These are phyloP conservation scores for Centrapalus pauciflorus DNA, from an alignment of 129 eudicot species.

Conservation along the genomic window DNA sequence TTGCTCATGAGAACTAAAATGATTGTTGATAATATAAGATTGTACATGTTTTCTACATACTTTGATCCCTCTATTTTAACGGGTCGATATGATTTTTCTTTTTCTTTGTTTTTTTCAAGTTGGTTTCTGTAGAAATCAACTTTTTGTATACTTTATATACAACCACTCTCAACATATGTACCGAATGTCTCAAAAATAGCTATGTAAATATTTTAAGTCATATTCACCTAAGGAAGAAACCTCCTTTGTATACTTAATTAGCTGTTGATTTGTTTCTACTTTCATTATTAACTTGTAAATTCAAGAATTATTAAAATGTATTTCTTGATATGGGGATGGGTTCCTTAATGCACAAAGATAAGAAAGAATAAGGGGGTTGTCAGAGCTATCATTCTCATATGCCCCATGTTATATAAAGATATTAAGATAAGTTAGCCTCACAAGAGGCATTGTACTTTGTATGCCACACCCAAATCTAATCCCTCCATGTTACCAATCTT, in stretches of 20 bases:
- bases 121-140: neutral
- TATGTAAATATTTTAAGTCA: neutral
- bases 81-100: neutral
- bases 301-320: too few relatives aligned
- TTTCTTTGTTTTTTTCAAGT: neutral
- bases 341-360: neutral
- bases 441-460: slow-evolving; percentile 22
- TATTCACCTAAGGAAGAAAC: neutral
- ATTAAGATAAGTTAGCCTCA: slow-evolving; percentile 31
- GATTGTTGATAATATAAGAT: neutral
- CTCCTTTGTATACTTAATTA: neutral
- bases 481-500: slow-evolving; percentile 43
- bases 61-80: neutral
- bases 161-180: neutral
- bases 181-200: neutral
- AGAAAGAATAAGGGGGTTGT: neutral
- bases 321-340: too few relatives aligned
- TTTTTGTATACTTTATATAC: neutral
- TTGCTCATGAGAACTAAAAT: slow-evolving; percentile 11
- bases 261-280: too few relatives aligned
- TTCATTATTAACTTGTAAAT: too few relatives aligned
- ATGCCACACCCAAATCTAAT: slow-evolving; percentile 32
- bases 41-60: neutral
- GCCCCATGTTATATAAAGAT: slow-evolving; percentile 15
- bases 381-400: slow-evolving; percentile 3